Percentiles rank a stretch among this genome's conserved stretches.
Conservation (phyloP, 805 yeast species). For the Brettanomyces naardenensis region DNA sequence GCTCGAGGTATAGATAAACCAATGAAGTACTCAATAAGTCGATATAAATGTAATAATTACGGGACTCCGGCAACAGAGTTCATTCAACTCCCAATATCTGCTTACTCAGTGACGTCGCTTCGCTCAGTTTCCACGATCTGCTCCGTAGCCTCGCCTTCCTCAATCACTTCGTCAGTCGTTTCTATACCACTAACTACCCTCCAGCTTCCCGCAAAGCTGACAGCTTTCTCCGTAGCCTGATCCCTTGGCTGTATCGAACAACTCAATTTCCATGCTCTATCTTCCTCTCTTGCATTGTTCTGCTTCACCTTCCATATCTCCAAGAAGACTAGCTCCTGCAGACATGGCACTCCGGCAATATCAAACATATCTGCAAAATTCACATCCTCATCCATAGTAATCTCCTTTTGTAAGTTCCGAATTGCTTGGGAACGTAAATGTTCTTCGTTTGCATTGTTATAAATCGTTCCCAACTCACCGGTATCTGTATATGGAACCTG, state of each 20-base stretch:
- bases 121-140: too few relatives aligned
- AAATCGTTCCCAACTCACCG: slow-evolving; percentile 22
- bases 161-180: too few relatives aligned
- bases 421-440: slow-evolving; percentile 23
- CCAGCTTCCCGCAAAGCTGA: too few relatives aligned
- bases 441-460: slow-evolving; percentile 19
- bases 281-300: slow-evolving; percentile 50
- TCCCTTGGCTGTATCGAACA: slow-evolving; percentile 51
- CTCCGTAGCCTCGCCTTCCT: too few relatives aligned
- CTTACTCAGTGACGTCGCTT: too few relatives aligned
- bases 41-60: too few relatives aligned
- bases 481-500: slow-evolving; percentile 50
- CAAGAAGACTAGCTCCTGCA: slow-evolving; percentile 53
- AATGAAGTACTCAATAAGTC: too few relatives aligned
- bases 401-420: slow-evolving; percentile 16
- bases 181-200: too few relatives aligned
- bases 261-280: slow-evolving; percentile 69
- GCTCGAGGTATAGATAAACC: too few relatives aligned
- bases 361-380: slow-evolving; percentile 28
- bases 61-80: too few relatives aligned
- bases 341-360: slow-evolving; percentile 30
- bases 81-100: too few relatives aligned
- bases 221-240: background rate
- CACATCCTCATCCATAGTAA: slow-evolving; percentile 10
- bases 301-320: slow-evolving; percentile 68